A percentile compares a stretch with the other conserved stretches of the same genome.
These are phyloP conservation scores for Voacanga thouarsii DNA, from an alignment of 257 asterid genomes.

Conservation along the genomic window DNA sequence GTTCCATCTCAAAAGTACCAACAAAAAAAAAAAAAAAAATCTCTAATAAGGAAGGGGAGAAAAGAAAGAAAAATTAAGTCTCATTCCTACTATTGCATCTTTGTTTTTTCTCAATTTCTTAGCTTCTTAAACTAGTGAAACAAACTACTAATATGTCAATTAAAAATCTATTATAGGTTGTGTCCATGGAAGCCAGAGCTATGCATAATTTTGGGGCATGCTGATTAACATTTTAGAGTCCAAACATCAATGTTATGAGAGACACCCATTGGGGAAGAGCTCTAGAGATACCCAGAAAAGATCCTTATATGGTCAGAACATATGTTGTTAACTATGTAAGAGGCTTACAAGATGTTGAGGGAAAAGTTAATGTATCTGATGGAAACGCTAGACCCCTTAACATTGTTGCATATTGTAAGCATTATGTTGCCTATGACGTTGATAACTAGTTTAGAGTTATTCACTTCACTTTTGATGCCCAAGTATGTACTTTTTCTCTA, in stretches of 20 bases:
- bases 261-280: constrained; percentile 62
- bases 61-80: too few species aligned
- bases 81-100: too few species aligned
- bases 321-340: constrained; percentile 42
- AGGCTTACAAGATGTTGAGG: constrained; percentile 48
- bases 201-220: constrained; percentile 48
- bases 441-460: neutral
- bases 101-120: too few species aligned
- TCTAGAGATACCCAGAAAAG: constrained; percentile 48
- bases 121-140: too few species aligned
- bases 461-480: constrained; percentile 18
- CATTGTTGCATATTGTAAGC: too few species aligned
- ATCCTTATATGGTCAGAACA: constrained; percentile 38
- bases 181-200: constrained; percentile 53
- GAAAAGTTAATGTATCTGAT: constrained; percentile 17
- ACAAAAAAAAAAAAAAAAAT: too few species aligned
- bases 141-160: too few species aligned
- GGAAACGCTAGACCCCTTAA: constrained; percentile 7
- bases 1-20: too few species aligned
- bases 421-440: too few species aligned
- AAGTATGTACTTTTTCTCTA: neutral
- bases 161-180: constrained; percentile 34
- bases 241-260: constrained; percentile 42
- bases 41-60: too few species aligned
- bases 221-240: constrained; percentile 54